Base-by-base conservation (phyloP, 2,329 filamentous ascomycete genomes). In the Aspergillus fischeri region DNA sequence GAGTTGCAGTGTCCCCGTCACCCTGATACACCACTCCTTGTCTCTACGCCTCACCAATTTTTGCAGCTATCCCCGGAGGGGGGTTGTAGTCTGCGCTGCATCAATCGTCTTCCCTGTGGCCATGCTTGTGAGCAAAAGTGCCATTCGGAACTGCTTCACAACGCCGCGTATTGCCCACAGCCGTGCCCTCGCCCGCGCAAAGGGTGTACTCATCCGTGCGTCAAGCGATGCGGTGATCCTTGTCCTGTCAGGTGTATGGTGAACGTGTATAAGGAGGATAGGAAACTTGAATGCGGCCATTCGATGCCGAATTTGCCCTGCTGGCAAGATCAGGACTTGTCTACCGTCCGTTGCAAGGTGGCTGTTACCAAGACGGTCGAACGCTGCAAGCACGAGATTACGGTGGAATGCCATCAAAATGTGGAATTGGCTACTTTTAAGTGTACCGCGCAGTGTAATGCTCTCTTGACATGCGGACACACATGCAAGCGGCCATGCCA, bases 1-100 rank as follows among this genome's bases (percentile, higher is more conserved):
- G 77, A 80, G 20, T 75, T 90, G 0, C 75, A 78, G 52, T 90
- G 87, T 56, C 80, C 83, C 3, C 81, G 86, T 0, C 88, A 91
- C 64, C 77, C 76, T 0, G 74, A 83, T 0, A 80, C 73, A 0
- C 63, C 70, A 0, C 81, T 89, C 10, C 20, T 65, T 1, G 82
- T 85, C 1, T 78, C 78, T 0, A 61, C 72, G 1, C 81, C 86
- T 0, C 82, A 86, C 1, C 78, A 89, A 58, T 89, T 90, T 61
- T 58, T 74, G 0, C 78, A 66, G 58, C 70, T 77, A 56, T 80
- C 67, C 0, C 87, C 86, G 0, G 86, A 90, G 67, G 85, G 85
- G 44, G 87, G 87, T 0, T 89, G 86, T 61, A 66, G 67, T 45
- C 65, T 78, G 17, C 70, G 69, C 1, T 89, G 86, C 59, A 75